Percentiles rank a stretch among this genome's conserved stretches.
These are phyloP conservation scores for Astrocystis sublimbata DNA, from an alignment of 495 filamentous ascomycete genomes.

Conservation along the genomic window DNA sequence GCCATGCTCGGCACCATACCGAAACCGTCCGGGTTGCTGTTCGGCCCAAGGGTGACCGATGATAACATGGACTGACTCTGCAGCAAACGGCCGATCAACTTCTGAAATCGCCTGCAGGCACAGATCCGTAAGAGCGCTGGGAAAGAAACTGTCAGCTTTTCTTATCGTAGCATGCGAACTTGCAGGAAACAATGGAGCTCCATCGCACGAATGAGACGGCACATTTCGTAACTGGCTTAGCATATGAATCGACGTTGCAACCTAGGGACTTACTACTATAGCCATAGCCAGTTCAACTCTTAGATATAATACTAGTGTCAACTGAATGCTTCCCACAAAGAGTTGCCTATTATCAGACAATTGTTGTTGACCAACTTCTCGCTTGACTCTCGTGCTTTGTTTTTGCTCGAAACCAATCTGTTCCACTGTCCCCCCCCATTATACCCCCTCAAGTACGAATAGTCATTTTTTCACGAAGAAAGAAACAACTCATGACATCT, in stretches of 20 bases:
- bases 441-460: neutral
- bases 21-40: neutral
- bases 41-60: conserved; percentile 3
- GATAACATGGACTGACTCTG: neutral
- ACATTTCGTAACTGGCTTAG: neutral
- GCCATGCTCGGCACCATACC: neutral
- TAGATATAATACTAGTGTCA: conserved; percentile 4
- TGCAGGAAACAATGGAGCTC: conserved; percentile 5
- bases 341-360: neutral
- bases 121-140: neutral
- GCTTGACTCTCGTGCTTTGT: neutral
- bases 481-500: too few relatives aligned
- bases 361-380: neutral
- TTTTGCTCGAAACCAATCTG: neutral
- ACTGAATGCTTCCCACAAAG: neutral
- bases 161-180: neutral
- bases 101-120: neutral
- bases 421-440: neutral
- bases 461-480: neutral
- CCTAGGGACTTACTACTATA: neutral
- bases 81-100: neutral
- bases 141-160: conserved; percentile 13
- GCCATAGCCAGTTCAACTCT: neutral
- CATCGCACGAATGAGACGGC: neutral
- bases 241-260: neutral